phyloP scores from a whole-genome alignment of 2,329 filamentous ascomycete genomes.

The Lachnum nothofagi region DNA sequence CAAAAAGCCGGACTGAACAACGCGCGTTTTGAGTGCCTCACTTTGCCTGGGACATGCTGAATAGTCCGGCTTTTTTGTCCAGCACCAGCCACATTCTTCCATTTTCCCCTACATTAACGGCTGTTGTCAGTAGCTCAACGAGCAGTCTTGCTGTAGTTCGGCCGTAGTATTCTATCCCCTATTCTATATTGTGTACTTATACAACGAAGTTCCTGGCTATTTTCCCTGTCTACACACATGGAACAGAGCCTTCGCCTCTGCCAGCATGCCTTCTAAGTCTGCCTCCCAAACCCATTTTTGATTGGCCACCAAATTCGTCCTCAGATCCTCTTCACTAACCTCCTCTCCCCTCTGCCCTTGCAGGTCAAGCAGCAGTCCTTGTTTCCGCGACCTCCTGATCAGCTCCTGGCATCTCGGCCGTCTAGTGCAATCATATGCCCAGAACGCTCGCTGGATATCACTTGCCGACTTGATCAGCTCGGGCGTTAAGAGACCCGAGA shows the following conservation, averaged over 20 bases:
- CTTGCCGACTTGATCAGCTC: slow-evolving; percentile 12
- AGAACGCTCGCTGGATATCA: slow-evolving; percentile 34
- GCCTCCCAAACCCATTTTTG: neutral
- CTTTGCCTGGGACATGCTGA: no score
- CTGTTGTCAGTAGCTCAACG: no score
- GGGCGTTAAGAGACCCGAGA: slow-evolving; percentile 51
- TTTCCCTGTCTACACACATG: neutral
- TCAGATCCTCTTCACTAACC: neutral
- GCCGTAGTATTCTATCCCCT: no score
- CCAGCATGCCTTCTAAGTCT: neutral
- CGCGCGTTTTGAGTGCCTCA: no score
- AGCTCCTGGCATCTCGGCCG: slow-evolving; percentile 37
- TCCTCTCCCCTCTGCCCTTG: neutral
- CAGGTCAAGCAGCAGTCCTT: neutral
- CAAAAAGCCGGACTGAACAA: no score
- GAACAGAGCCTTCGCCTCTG: neutral
- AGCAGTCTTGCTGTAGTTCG: no score
- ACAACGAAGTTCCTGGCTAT: neutral
- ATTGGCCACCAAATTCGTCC: neutral
- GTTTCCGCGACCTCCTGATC: slow-evolving; percentile 37
- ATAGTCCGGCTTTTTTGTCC: no score
- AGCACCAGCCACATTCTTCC: no score
- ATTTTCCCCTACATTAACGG: no score
- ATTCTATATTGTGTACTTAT: no score
- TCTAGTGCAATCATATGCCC: slow-evolving; percentile 36